Evolutionary conservation across 2,329 filamentous ascomycete species (phyloP).

Genomic region (Fusarium mangiferae): DNA sequence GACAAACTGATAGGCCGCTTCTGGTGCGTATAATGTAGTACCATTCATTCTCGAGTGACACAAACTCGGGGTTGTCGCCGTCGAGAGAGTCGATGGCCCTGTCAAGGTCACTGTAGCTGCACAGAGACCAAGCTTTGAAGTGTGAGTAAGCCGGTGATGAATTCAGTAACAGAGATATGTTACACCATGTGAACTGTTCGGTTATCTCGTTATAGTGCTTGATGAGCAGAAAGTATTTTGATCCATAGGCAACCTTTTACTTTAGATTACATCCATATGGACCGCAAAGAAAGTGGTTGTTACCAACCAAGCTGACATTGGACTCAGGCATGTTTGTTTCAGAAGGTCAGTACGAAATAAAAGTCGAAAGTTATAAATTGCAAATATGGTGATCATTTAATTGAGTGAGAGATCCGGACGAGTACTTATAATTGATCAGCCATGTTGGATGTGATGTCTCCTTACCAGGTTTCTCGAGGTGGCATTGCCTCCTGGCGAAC

Average conservation of each 20-base stretch:
- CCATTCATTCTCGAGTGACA: background rate
- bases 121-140: background rate
- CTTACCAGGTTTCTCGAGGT: background rate
- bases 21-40: background rate
- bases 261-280: background rate
- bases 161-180: background rate
- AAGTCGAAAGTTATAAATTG: background rate
- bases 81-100: background rate
- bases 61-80: background rate
- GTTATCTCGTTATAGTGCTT: background rate
- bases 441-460: background rate
- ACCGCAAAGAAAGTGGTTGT: background rate
- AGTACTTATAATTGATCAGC: background rate
- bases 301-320: background rate
- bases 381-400: accelerated
- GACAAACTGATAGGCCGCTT: background rate
- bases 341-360: background rate
- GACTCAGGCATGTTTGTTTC: no score
- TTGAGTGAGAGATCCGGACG: background rate
- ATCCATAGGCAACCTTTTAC: background rate
- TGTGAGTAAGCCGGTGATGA: background rate
- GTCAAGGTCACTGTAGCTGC: background rate
- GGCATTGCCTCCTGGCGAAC: background rate
- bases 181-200: background rate
- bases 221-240: background rate